Conservation (phyloP, 1,284 basidiomycete species). For the Cutaneotrichosporon sp. region DNA sequence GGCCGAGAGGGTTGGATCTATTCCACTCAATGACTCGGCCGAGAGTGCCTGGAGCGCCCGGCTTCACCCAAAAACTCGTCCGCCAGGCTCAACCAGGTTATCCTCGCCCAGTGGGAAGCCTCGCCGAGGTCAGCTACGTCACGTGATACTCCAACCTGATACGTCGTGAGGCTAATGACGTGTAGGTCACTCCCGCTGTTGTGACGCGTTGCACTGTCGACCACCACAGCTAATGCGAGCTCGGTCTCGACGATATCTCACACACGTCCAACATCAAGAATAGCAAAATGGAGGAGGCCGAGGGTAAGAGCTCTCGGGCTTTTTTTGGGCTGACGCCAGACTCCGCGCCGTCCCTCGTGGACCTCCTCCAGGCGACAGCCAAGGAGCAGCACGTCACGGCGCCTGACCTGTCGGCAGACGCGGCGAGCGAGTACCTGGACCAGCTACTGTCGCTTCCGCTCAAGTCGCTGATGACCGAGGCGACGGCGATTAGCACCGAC, state of each 20-base stretch:
- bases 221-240: no score
- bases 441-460: slow-evolving; percentile 63
- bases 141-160: no score
- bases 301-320: slow-evolving; percentile 5
- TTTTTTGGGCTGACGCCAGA: background rate
- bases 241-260: no score
- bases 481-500: slow-evolving; percentile 67
- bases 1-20: background rate
- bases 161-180: no score
- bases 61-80: background rate
- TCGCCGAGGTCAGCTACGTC: no score
- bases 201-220: no score
- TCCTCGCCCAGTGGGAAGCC: background rate
- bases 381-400: slow-evolving; percentile 1
- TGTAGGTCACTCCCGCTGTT: no score
- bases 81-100: background rate
- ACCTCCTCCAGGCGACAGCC: slow-evolving; percentile 29
- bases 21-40: background rate
- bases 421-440: slow-evolving; percentile 36
- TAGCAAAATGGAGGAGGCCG: slow-evolving; percentile 21
- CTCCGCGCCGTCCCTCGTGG: slow-evolving; percentile 23
- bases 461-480: slow-evolving; percentile 62
- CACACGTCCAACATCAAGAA: background rate
- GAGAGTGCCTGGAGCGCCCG: background rate
- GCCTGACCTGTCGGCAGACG: slow-evolving; percentile 21